Conservation (phyloP, 1,284 basidiomycete species). For the Schizophyllum amplum region DNA sequence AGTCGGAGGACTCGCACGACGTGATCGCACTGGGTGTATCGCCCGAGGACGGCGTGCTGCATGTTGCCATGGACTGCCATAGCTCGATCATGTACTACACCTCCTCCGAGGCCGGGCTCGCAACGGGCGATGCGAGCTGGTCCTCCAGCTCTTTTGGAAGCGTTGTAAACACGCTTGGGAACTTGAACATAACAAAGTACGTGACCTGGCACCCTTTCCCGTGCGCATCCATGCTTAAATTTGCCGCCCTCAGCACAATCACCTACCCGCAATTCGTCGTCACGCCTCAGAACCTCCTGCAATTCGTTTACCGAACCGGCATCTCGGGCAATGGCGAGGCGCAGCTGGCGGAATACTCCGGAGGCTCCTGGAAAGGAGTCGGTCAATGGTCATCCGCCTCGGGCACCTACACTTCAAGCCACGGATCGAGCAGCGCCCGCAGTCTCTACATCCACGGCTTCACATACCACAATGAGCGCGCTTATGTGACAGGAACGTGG, state of each 20-base stretch:
- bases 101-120: slow-evolving; percentile 27
- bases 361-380: slow-evolving; percentile 30
- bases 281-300: slow-evolving; percentile 32
- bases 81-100: slow-evolving; percentile 32
- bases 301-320: slow-evolving; percentile 36
- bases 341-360: slow-evolving; percentile 33
- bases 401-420: slow-evolving; percentile 31
- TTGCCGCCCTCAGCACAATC: slow-evolving; percentile 19
- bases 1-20: slow-evolving; percentile 32
- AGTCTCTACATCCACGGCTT: slow-evolving; percentile 38
- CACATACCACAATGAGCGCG: slow-evolving; percentile 26
- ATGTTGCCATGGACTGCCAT: slow-evolving; percentile 36
- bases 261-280: slow-evolving; percentile 40
- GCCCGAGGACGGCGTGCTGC: slow-evolving; percentile 32
- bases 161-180: slow-evolving; percentile 30
- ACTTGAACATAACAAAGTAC: slow-evolving; percentile 30
- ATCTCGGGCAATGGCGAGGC: slow-evolving; percentile 35
- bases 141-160: slow-evolving; percentile 28
- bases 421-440: slow-evolving; percentile 28
- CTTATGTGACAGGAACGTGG: slow-evolving; percentile 37
- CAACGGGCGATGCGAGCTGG: slow-evolving; percentile 31
- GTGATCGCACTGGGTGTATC: slow-evolving; percentile 33
- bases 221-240: background rate
- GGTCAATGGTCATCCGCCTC: slow-evolving; percentile 34
- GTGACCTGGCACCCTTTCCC: slow-evolving; percentile 9